phyloP scores from a whole-genome alignment of 2,329 filamentous ascomycete species.

The Fusarium marasasianum region DNA sequence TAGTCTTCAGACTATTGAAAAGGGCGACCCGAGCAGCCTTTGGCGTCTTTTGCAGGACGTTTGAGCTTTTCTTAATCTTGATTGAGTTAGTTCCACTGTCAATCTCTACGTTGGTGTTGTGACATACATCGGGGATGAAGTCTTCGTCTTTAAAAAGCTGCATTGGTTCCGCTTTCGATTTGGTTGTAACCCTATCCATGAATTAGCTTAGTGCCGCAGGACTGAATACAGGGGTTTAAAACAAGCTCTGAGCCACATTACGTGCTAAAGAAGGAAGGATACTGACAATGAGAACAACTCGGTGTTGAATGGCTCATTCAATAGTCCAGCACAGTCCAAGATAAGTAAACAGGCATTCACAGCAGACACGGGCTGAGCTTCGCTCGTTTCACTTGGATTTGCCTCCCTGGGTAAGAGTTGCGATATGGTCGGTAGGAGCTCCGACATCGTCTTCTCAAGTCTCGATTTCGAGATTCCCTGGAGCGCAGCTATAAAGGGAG shows the following conservation, averaged over 20 bases:
- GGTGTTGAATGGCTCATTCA: background rate
- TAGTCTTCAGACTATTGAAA: background rate
- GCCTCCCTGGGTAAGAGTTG: background rate
- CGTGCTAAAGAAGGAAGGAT: fast-evolving
- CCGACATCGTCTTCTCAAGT: background rate
- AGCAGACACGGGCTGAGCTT: background rate
- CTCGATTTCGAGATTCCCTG: background rate
- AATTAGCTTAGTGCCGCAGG: background rate
- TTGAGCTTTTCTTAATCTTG: background rate
- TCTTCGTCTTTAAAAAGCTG: background rate
- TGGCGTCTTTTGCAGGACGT: background rate
- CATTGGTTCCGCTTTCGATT: background rate
- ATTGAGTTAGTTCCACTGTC: background rate
- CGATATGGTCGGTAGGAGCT: background rate
- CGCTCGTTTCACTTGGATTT: background rate
- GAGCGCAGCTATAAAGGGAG: background rate
- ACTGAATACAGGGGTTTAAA: background rate
- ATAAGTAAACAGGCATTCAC: background rate
- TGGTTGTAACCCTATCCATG: background rate
- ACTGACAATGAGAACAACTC: background rate
- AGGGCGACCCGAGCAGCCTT: background rate
- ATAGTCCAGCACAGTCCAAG: background rate
- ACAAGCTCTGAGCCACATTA: fast-evolving
- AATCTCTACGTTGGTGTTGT: no score
- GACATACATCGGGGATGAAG: background rate